Evolutionary conservation across 208 protist genomes (phyloP).

Genomic region (Acanthamoeba sp.): DNA sequence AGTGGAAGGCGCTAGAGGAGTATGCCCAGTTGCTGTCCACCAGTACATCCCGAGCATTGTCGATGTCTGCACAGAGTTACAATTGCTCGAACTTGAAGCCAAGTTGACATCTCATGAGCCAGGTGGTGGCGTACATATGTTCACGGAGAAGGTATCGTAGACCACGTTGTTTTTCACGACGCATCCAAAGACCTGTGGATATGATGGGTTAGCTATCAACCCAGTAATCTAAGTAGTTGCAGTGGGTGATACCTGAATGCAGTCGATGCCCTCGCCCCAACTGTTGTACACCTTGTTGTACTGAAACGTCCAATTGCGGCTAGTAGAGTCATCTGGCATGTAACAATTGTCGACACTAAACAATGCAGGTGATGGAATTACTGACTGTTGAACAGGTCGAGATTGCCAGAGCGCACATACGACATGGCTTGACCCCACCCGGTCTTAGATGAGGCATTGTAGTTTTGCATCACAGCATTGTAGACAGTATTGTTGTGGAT

Average conservation of each 20-base stretch:
- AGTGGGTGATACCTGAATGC: conserved; percentile 54
- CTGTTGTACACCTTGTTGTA: not conserved
- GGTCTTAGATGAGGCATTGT: not conserved
- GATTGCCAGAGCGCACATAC: not conserved
- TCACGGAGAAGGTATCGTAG: not conserved
- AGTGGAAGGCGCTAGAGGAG: not conserved
- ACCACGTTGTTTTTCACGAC: not conserved
- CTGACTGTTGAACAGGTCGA: not conserved
- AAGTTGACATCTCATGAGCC: not conserved
- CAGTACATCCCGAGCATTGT: not conserved
- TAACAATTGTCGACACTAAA: not conserved
- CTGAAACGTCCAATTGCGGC: not conserved
- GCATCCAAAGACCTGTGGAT: not conserved
- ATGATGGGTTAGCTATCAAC: no score
- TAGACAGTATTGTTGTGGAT: conserved; percentile 35
- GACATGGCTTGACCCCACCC: not conserved
- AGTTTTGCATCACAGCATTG: not conserved
- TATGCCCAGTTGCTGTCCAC: conserved; percentile 17
- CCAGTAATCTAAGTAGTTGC: no score
- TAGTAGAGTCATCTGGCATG: no score
- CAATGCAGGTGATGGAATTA: not conserved
- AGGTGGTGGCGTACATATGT: not conserved
- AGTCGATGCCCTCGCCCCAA: conserved; percentile 20
- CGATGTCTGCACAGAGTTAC: not conserved
- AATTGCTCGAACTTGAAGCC: no score